These are phyloP conservation scores for Quercus robur DNA, from an alignment of 306 rosid species.

Conservation along the genomic window DNA sequence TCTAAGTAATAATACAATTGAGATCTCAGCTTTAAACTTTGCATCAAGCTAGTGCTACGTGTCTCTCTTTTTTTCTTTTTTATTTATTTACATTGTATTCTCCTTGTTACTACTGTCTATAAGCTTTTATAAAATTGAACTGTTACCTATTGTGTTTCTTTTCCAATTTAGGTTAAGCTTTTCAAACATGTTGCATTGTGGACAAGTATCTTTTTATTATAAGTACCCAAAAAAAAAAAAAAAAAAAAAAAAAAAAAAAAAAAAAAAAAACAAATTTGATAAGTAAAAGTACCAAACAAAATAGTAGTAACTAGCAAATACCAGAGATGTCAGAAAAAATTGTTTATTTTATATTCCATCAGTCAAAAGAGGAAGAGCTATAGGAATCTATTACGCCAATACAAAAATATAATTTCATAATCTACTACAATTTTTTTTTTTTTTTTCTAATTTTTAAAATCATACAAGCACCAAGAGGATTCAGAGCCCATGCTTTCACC, in stretches of 20 bases:
- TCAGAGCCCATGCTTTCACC: neutral
- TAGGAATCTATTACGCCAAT: neutral
- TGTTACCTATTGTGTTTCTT: too few relatives aligned
- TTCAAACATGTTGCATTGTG: neutral
- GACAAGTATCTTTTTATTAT: neutral
- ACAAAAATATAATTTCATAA: neutral
- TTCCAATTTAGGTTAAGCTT: neutral
- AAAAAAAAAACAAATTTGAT: too few relatives aligned
- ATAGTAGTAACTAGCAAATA: neutral
- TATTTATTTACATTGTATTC: neutral
- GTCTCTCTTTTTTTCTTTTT: neutral
- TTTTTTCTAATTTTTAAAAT: neutral
- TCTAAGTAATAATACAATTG: neutral
- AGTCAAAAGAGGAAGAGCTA: too few relatives aligned
- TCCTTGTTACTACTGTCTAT: neutral
- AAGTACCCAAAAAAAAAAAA: neutral
- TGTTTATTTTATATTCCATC: neutral
- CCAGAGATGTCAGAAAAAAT: neutral
- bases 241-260: neutral
- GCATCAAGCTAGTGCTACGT: neutral
- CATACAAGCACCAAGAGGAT: neutral
- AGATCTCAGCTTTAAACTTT: neutral
- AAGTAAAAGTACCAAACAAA: too few relatives aligned
- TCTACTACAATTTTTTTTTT: neutral
- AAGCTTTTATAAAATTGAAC: neutral